A percentile compares a stretch with the other conserved stretches of the same genome.
Conservation (phyloP, 225 moss, liverwort and hornwort species). For the Pseudoscleropodium purum region DNA sequence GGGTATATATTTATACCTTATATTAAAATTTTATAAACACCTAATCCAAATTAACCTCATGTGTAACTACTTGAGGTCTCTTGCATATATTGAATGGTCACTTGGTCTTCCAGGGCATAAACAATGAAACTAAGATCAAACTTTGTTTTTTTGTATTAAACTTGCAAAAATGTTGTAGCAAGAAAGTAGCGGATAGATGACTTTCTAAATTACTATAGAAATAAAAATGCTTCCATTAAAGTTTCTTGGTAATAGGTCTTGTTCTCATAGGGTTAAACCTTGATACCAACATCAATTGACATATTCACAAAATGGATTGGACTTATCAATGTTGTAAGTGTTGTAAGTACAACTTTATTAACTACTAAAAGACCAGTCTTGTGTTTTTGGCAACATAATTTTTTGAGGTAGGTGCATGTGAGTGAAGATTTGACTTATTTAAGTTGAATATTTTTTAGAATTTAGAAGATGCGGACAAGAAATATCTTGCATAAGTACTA, state of each 20-base stretch:
- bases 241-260: fast-evolving
- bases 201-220: not conserved
- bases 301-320: not conserved
- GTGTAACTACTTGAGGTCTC: fast-evolving
- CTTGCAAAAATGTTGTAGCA: fast-evolving
- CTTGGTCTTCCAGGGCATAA: not conserved
- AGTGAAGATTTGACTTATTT: no score
- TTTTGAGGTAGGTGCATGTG: no score
- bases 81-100: not conserved
- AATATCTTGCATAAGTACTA: no score
- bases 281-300: not conserved
- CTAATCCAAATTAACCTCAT: fast-evolving
- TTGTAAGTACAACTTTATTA: not conserved
- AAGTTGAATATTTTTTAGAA: no score
- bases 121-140: not conserved
- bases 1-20: not conserved
- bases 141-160: no score
- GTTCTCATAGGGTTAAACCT: not conserved
- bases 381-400: no score
- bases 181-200: fast-evolving
- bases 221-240: not conserved
- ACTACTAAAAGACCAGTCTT: no score
- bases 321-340: not conserved
- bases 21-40: not conserved
- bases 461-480: no score